phyloP scores from a whole-genome alignment of 352 stramenopile genomes.

The Lagenidium sp. region DNA sequence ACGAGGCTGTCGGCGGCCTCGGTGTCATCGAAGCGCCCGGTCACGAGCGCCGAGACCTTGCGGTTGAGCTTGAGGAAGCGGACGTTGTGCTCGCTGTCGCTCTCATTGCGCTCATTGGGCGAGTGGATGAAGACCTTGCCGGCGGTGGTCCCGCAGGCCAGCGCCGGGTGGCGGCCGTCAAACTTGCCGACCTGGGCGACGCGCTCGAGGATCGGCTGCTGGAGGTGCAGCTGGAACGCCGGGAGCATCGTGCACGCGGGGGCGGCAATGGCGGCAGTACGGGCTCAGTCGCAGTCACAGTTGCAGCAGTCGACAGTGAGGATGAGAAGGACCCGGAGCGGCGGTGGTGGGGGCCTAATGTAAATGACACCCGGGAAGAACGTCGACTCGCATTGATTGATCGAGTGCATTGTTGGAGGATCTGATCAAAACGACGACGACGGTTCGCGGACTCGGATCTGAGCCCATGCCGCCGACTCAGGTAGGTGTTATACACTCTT shows the following conservation, averaged over 20 bases:
- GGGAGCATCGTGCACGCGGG: constrained; percentile 50
- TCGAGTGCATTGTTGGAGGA: no score
- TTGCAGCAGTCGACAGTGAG: no score
- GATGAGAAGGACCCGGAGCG: no score
- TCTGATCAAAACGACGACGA: no score
- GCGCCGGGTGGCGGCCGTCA: constrained; percentile 63
- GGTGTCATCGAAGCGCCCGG: constrained; percentile 53
- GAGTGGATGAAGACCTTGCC: constrained; percentile 91
- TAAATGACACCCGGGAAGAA: no score
- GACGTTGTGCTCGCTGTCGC: constrained; percentile 40
- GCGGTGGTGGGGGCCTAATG: no score
- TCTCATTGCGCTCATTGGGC: constrained; percentile 65
- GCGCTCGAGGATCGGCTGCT: constrained; percentile 68
- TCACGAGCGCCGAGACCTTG: constrained; percentile 67
- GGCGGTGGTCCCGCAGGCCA: constrained; percentile 79
- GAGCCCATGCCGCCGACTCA: no score
- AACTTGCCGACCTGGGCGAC: constrained; percentile 73
- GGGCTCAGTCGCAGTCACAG: no score
- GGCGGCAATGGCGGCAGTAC: no score
- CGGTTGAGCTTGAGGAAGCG: constrained; percentile 92
- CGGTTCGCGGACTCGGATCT: no score
- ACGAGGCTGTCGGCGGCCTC: constrained; percentile 76
- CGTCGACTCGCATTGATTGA: no score
- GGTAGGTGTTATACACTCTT: no score
- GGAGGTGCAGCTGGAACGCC: constrained; percentile 75